A percentile compares a stretch with the other conserved stretches of the same genome.
phyloP scores from a whole-genome alignment of 148 eudicot genomes.

The Oxyria digyna region DNA sequence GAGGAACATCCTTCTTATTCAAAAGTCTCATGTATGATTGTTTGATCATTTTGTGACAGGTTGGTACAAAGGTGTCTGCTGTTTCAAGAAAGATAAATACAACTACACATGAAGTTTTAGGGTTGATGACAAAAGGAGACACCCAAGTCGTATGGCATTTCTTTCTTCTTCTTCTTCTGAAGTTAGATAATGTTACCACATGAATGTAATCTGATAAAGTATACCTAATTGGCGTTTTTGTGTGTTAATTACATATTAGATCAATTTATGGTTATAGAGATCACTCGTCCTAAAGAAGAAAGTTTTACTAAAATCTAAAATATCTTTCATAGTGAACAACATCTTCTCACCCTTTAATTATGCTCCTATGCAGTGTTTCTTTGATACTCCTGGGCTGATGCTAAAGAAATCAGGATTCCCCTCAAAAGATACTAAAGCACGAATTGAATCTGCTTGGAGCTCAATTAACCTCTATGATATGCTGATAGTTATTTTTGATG shows the following conservation, averaged over 20 bases:
- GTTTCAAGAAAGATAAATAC: constrained; percentile 93
- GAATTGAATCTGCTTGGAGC: constrained; percentile 75
- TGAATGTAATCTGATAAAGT: constrained; percentile 3
- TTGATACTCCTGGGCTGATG: constrained; percentile 94
- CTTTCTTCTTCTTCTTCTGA: neutral
- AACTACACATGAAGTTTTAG: constrained; percentile 88
- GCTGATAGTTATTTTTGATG: constrained; percentile 88
- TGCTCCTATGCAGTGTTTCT: constrained; percentile 58
- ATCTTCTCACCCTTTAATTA: neutral
- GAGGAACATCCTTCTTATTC: neutral
- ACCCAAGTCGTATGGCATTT: constrained; percentile 71
- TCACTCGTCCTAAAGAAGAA: neutral
- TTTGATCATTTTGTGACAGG: constrained; percentile 31
- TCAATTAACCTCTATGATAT: constrained; percentile 69
- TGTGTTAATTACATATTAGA: neutral
- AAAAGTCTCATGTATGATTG: neutral
- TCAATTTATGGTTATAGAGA: neutral
- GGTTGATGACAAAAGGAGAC: constrained; percentile 77
- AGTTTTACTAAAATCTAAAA: neutral
- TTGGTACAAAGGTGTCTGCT: constrained; percentile 90
- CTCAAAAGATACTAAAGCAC: constrained; percentile 51
- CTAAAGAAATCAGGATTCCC: constrained; percentile 63
- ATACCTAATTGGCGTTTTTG: neutral
- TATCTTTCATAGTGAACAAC: neutral
- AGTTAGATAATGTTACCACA: neutral